Evolutionary conservation across 1,284 basidiomycete species (phyloP), one percentile per base, ranked within the genome.

Genomic region (Mycosarcoma mackinlayi): DNA sequence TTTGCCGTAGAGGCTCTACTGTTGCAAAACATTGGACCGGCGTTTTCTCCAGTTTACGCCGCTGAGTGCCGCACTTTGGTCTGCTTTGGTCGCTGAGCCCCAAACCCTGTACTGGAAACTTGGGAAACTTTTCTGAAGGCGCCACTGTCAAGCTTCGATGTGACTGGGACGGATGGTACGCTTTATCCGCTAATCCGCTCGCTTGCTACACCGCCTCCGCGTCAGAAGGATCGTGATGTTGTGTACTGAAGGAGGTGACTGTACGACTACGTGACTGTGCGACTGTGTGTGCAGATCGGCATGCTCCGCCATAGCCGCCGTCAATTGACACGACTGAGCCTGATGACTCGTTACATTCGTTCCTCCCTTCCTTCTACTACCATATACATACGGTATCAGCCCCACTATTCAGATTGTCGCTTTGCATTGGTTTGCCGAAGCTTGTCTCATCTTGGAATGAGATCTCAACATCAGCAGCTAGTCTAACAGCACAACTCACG

Each of bases 41-140:
- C 56, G 24, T 47, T 47, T 52, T 63, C 60, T 63, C 60, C 60
- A 56, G 53, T 56, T 52, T 63, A 34, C 42, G 48, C 60, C 60
- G 60, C 30, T 8, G n/a, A n/a, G n/a, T n/a, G 16, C 7, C 16
- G 28, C 9, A 9, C 10, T 31, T 31, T 31, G 8, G 30, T 14
- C 9, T 31, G 30, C 30, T 14, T 8, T 31, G n/a, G n/a, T n/a
- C n/a, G n/a, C n/a, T n/a, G n/a, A n/a, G n/a, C n/a, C n/a, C n/a
- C n/a, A n/a, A n/a, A n/a, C n/a, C n/a, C n/a, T n/a, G n/a, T n/a
- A n/a, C n/a, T n/a, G 18, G 16, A 39, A 39, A 21, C 8, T 41
- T 27, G 23, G 24, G 6, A 27, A 41, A 41, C 24, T 27, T 21
- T 13, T 13, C 21, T 18, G 25, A 40, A 31, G 30, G 30, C 30